These are phyloP conservation scores for Pulicaria dysenterica DNA, from an alignment of 129 eudicot genomes.

Conservation along the genomic window DNA sequence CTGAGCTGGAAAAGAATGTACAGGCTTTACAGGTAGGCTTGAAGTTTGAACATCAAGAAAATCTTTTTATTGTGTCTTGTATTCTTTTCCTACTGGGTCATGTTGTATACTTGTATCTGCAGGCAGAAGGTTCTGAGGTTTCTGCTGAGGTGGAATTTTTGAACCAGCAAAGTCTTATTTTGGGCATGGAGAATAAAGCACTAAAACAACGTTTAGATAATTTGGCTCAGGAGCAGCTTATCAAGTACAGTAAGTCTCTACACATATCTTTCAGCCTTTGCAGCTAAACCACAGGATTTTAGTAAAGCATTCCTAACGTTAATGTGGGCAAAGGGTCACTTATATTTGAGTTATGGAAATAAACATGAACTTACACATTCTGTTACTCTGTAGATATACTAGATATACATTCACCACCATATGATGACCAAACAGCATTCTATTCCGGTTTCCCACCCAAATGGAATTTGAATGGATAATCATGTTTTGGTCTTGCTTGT, in stretches of 20 bases:
- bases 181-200: slow-evolving; percentile 94
- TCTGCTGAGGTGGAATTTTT: slow-evolving; percentile 97
- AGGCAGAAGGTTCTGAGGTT: slow-evolving; percentile 94
- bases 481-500: too few relatives aligned
- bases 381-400: background rate
- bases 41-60: slow-evolving; percentile 15
- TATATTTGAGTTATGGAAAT: too few relatives aligned
- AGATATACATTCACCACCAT: background rate
- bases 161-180: slow-evolving; percentile 84
- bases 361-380: too few relatives aligned
- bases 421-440: background rate
- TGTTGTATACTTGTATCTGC: slow-evolving; percentile 28
- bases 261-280: background rate
- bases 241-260: slow-evolving; percentile 78
- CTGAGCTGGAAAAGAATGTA: slow-evolving; percentile 95
- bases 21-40: slow-evolving; percentile 86
- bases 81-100: slow-evolving; percentile 17
- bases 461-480: too few relatives aligned
- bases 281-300: background rate
- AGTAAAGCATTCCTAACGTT: too few relatives aligned
- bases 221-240: slow-evolving; percentile 88
- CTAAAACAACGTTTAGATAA: slow-evolving; percentile 87
- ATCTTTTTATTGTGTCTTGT: background rate
- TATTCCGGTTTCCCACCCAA: background rate
- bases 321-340: too few relatives aligned